Base-by-base conservation (phyloP, 345 rosid species). In the Hirschfeldia incana region DNA sequence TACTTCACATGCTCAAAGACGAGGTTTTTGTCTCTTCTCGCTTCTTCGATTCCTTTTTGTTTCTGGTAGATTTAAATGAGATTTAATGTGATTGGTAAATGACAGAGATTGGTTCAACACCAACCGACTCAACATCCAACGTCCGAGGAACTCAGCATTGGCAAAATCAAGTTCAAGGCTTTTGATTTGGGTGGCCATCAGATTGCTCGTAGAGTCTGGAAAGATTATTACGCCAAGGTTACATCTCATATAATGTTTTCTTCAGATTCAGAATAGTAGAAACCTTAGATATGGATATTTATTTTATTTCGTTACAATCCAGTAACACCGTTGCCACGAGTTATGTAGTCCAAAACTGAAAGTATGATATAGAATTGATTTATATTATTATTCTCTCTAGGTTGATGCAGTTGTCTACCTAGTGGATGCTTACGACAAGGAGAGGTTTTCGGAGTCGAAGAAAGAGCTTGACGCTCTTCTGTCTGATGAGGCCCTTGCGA, bases 111-210 rank as follows among this genome's bases (percentile, higher is more conserved):
- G 76, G 97, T 88, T 72, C 97, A 91, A 78, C 96, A 91, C 65
- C 95, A 91, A 79, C 95, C 95, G 6, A 89, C 93, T 0, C 92
- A 89, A 81, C 81, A 91, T 78, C 97, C 97, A 6, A 89, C 97
- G 2, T 91, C 92, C 1, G 97, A 89, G 76, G 97, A 91, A 78
- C 84, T 91, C 67, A 88, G 92, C 77, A 91, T 91, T 81, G 97
- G 97, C 26, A 84, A 88, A 80, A 91, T 91, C 81, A 91, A 88
- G 85, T 91, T 91, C 62, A 91, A 91, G 84, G 94, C 94, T 36
- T 88, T 91, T 83, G 97, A 91, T 83, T 88, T 91, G 86, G 94
- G 94, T 3, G 97, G 97, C 33, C 97, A 91, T 80, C 97, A 91
- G 85, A 91, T 91, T 85, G 97, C 92, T 53, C 83, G 96, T 3